phyloP scores from a whole-genome alignment of 2,329 filamentous ascomycete species.

The Setomelanomma holmii region DNA sequence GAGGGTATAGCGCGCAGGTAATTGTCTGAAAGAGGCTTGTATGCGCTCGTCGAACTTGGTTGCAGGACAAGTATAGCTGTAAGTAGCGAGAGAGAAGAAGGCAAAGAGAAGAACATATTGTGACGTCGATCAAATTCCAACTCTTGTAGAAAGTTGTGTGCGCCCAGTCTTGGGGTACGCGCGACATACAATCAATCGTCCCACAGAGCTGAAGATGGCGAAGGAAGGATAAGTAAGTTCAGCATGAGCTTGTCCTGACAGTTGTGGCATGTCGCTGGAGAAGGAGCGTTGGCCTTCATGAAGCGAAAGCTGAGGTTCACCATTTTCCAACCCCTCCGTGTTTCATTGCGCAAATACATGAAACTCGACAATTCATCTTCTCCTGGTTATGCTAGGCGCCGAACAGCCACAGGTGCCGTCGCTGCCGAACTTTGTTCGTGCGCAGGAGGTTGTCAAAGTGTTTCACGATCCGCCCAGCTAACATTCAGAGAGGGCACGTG shows the following conservation, averaged over 20 bases:
- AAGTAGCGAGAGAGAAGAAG: conserved; percentile 16
- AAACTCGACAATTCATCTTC: conserved; percentile 21
- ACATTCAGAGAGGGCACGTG: conserved; percentile 1
- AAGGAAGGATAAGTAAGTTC: background rate
- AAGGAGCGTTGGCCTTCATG: conserved; percentile 1
- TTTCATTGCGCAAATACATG: conserved; percentile 24
- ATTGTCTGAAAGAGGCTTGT: conserved; percentile 73
- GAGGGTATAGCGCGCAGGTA: conserved; percentile 75
- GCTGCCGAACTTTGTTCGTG: conserved; percentile 15
- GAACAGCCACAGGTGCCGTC: conserved; percentile 18
- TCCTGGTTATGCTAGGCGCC: conserved; percentile 20
- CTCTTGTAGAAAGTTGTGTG: background rate
- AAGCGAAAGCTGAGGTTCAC: background rate
- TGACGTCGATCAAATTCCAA: background rate
- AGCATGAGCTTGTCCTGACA: background rate
- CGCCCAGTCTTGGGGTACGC: background rate
- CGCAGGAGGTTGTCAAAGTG: conserved; percentile 10
- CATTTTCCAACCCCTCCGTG: conserved; percentile 6
- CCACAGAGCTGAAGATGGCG: background rate
- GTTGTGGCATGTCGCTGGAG: background rate
- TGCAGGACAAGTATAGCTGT: conserved; percentile 18
- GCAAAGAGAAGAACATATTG: conserved; percentile 25
- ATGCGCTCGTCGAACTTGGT: conserved; percentile 50
- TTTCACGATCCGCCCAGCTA: conserved; percentile 10
- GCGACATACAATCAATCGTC: background rate